Percentiles rank a stretch among this genome's conserved stretches.
These are phyloP conservation scores for Immersiella caudata DNA, from an alignment of 495 filamentous ascomycete species.

Conservation along the genomic window DNA sequence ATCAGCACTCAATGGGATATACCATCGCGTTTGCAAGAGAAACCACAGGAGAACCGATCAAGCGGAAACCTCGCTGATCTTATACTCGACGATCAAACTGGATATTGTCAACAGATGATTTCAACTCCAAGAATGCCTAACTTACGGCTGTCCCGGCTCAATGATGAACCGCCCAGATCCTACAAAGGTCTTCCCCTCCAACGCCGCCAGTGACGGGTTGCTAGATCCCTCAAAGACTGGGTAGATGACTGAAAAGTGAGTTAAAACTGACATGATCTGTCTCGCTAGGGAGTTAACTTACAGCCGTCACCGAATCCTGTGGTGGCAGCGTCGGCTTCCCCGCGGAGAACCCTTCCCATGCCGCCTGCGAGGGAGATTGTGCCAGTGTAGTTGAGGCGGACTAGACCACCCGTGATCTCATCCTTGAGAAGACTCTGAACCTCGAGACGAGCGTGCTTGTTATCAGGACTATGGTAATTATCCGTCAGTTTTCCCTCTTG, in stretches of 20 bases:
- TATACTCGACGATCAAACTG: slow-evolving; percentile 54
- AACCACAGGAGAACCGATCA: slow-evolving; percentile 11
- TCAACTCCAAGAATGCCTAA: neutral
- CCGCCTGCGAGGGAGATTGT: slow-evolving; percentile 42
- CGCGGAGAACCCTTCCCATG: slow-evolving; percentile 47
- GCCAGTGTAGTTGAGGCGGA: slow-evolving; percentile 58
- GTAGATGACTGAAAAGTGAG: slow-evolving; percentile 47
- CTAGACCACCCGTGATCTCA: slow-evolving; percentile 36
- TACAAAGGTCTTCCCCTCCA: slow-evolving; percentile 59
- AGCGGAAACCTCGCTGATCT: slow-evolving; percentile 56
- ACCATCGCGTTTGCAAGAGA: neutral
- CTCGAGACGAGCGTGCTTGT: slow-evolving; percentile 53
- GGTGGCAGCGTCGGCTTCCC: slow-evolving; percentile 49
- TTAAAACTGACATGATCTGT: neutral
- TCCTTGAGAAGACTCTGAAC: slow-evolving; percentile 53
- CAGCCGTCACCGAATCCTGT: slow-evolving; percentile 61
- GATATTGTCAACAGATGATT: neutral
- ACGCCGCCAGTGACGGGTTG: slow-evolving; percentile 48
- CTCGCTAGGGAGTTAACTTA: slow-evolving; percentile 38
- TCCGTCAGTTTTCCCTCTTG: no score
- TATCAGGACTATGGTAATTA: no score
- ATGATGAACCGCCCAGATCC: slow-evolving; percentile 57
- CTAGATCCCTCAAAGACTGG: slow-evolving; percentile 59
- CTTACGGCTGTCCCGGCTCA: slow-evolving; percentile 52
- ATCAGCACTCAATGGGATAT: slow-evolving; percentile 7